Evolutionary conservation across 345 rosid species (phyloP).

Genomic region (Pugionium cornutum): DNA sequence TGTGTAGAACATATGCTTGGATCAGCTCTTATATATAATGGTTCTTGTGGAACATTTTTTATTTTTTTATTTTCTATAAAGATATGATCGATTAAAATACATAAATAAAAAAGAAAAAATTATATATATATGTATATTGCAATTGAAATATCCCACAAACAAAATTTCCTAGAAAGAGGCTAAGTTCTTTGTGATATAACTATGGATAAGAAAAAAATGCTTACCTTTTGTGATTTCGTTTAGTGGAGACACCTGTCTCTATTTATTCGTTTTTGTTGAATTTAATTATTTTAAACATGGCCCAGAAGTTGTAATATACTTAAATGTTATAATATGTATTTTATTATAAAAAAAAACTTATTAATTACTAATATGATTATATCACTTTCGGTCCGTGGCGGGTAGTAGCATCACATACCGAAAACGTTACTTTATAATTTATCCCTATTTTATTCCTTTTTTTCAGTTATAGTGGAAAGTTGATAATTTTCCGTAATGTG

Average conservation of each 20-base stretch:
- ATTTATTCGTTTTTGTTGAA: neutral
- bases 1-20: conserved; percentile 35
- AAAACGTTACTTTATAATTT: neutral
- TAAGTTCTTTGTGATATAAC: conserved; percentile 55
- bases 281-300: neutral
- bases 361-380: neutral
- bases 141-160: conserved; percentile 4
- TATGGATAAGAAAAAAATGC: conserved; percentile 64
- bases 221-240: conserved; percentile 41
- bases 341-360: neutral
- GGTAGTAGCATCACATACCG: conserved; percentile 33
- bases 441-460: neutral
- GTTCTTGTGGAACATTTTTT: conserved; percentile 30
- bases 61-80: neutral
- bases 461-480: neutral
- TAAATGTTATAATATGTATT: neutral
- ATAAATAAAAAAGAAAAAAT: neutral
- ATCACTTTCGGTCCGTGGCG: conserved; percentile 40
- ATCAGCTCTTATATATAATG: conserved; percentile 69
- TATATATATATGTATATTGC: no score
- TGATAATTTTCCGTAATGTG: neutral
- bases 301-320: neutral
- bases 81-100: neutral
- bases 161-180: conserved; percentile 34
- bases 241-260: conserved; percentile 25